Evolutionary conservation across 148 eudicot species (phyloP).

Genomic region (Pouteria glomerata): DNA sequence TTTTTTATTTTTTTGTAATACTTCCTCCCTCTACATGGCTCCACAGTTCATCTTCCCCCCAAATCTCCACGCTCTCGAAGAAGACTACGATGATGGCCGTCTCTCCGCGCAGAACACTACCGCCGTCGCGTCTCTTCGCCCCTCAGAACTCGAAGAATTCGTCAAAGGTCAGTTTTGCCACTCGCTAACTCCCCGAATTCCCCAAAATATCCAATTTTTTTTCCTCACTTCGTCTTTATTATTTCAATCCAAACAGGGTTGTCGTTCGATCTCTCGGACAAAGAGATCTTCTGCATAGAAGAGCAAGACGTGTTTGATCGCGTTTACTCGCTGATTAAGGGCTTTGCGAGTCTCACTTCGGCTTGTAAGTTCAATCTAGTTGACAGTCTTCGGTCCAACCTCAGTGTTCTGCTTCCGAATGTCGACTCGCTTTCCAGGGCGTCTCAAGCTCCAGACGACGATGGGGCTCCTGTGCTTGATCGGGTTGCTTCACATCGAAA

Average conservation of each 20-base stretch:
- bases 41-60: constrained; percentile 70
- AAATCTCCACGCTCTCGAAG: constrained; percentile 48
- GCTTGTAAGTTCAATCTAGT: constrained; percentile 61
- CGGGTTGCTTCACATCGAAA: constrained; percentile 74
- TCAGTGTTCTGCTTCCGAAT: constrained; percentile 87
- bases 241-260: constrained; percentile 41
- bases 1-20: constrained; percentile 8
- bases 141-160: constrained; percentile 85
- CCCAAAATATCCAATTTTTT: neutral
- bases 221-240: neutral
- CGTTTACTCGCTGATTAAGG: constrained; percentile 71
- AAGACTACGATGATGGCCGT: constrained; percentile 28
- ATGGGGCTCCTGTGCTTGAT: constrained; percentile 31
- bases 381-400: constrained; percentile 69
- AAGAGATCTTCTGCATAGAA: constrained; percentile 78
- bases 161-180: constrained; percentile 53
- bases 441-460: constrained; percentile 14
- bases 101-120: constrained; percentile 33
- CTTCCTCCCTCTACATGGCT: constrained; percentile 38
- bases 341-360: constrained; percentile 42
- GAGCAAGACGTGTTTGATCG: constrained; percentile 85
- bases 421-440: constrained; percentile 58
- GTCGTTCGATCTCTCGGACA: constrained; percentile 71
- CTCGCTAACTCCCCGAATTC: neutral
- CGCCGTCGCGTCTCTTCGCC: constrained; percentile 45